Conservation (phyloP, 306 rosid species). For the Ormosia semicastrata region DNA sequence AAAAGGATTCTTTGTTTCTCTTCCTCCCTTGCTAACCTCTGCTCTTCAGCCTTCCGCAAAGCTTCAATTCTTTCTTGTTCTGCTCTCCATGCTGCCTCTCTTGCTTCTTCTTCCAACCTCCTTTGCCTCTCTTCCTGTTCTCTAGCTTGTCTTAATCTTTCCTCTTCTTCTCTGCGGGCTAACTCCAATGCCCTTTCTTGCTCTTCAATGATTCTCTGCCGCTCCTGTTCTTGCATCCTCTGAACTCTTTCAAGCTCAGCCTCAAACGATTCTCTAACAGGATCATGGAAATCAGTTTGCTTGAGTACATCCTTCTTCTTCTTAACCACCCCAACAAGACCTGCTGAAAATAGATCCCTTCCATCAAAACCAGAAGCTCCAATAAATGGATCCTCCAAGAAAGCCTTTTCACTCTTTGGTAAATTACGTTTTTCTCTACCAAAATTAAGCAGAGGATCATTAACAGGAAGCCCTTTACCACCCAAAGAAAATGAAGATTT, state of each 20-base stretch:
- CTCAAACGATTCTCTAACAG: conserved; percentile 94
- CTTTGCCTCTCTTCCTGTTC: conserved; percentile 89
- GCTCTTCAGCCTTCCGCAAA: conserved; percentile 81
- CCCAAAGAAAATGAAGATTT: conserved; percentile 60
- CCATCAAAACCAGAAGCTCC: conserved; percentile 74
- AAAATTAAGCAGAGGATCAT: conserved; percentile 82
- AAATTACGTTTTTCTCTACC: conserved; percentile 72
- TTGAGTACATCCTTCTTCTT: conserved; percentile 78
- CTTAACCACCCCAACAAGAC: conserved; percentile 79
- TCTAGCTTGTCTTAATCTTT: conserved; percentile 58
- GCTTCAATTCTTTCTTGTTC: conserved; percentile 80
- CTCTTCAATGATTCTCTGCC: conserved; percentile 73
- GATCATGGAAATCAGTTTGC: conserved; percentile 88
- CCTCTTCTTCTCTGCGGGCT: conserved; percentile 93
- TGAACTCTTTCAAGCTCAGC: conserved; percentile 99
- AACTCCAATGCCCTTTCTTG: conserved; percentile 81
- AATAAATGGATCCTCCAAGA: conserved; percentile 62
- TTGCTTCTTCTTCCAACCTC: conserved; percentile 85
- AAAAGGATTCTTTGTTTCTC: conserved; percentile 65
- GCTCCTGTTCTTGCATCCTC: conserved; percentile 93
- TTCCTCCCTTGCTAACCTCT: conserved; percentile 74
- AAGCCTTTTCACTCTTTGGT: conserved; percentile 66
- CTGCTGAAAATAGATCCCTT: conserved; percentile 59
- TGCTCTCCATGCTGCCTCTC: conserved; percentile 94
- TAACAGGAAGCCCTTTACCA: conserved; percentile 60